Evolutionary conservation across 1,139 yeast species (phyloP), one percentile per base, ranked within the genome.

Genomic region (Zygoascus hellenicus): DNA sequence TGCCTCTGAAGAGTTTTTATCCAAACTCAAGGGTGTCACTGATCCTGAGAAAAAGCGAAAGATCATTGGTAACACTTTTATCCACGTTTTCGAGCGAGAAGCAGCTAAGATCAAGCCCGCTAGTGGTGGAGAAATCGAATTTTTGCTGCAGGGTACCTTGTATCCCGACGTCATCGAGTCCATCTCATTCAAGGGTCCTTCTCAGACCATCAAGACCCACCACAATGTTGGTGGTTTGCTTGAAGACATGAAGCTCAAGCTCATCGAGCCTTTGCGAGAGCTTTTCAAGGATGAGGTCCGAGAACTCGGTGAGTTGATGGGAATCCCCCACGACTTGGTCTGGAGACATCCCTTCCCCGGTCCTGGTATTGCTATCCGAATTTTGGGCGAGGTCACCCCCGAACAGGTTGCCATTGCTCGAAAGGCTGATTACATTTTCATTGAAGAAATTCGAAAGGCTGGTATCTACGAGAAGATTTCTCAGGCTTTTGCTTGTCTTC

Each of bases 301-400:
- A 72, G 86, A 82, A 62, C 76, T 92, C 61, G 99, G 99, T 69
- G 88, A 88, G 72, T 73, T 94, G 48, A 74, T 92, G 74, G 97
- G 96, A 47, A 94, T 92, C 61, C 95, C 97, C 42, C 94, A 88
- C 64, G 98, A 92, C 60, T 78, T 92, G 61, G 97, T 92, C 58
- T 90, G 98, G 97, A 87, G 99, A 78, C 99, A 92, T 67, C 99
- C 99, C 51, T 92, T 92, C 96, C 99, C 99, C 63, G 99, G 99
- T 66, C 99, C 99, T 67, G 99, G 99, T 74, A 86, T 92, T 65
- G 98, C 97, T 58, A 94, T 92, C 67, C 83, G 99, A 73, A 95
- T 92, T 50, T 76, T 92, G 50, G 99, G 99, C 59, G 97, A 90
- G 72, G 97, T 92, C 55, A 87, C 96, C 53, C 84, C 81, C 58